Base-by-base conservation (phyloP, 2,329 filamentous ascomycete genomes). In the Diaporthe destruens region DNA sequence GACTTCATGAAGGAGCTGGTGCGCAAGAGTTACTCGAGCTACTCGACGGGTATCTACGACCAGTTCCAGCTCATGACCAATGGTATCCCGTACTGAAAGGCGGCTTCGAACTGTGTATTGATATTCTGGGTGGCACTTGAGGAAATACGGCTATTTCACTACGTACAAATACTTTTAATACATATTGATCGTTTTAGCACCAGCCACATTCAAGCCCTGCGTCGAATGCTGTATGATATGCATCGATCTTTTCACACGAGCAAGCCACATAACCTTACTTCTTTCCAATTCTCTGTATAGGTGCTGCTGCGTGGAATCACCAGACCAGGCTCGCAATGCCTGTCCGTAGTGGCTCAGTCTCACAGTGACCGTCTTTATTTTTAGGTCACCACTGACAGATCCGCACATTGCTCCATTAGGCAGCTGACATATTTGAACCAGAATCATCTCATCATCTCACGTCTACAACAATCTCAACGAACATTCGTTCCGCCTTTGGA, bases 61-160 rank as follows among this genome's bases (percentile, higher is more conserved):
- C 94, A 98, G 82, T 99, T 98, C 87, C 96, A 99, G 86, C 85
- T 98, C 79, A 85, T 98, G 83, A 98, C 96, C 42, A 98, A 99
- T 80, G 96, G 96, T 8, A 99, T 99, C 81, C 96, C 96, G 44
- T 98, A 97, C 80, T 98, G 88, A 78, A 39, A 12, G 9, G 44
- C 6, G n/a, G n/a, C n/a, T 12, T 51, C 6, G 47, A n/a, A 12
- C 47, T 25, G n/a, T 49, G 44, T 49, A 12, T 55, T 34, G 44
- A 65, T 51, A 36, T 61, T 61, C 55, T 61, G 34, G 23, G 16
- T 29, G 44, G 61, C 59, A 23, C 61, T 51, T 65, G 44, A 36
- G 42, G 61, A 65, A 65, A 65, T n/a, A 36, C 29, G 44, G 61
- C 29, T 11, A 39, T 25, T 34, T 51, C 36, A 51, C 32, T 39